phyloP scores from a whole-genome alignment of 331 rosid species.

The Dryas integrifolia region DNA sequence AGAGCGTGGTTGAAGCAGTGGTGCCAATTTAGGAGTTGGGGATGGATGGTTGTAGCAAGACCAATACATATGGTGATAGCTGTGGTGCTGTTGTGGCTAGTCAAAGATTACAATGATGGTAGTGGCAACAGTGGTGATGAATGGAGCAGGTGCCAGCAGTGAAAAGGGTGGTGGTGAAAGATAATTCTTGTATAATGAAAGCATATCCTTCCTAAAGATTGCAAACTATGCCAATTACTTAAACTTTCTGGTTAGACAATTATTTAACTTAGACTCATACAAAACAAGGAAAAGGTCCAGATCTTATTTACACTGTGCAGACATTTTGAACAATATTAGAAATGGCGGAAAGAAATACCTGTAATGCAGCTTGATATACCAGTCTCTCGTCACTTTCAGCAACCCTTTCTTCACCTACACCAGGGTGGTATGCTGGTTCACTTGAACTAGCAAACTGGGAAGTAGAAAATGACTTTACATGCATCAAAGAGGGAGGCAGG shows the following conservation, averaged over 20 bases:
- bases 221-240: neutral
- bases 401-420: conserved; percentile 62
- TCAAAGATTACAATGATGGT: no score
- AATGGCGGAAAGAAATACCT: conserved; percentile 46
- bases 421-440: conserved; percentile 56
- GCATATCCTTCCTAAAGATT: no score
- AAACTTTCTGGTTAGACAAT: neutral
- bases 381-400: conserved; percentile 73
- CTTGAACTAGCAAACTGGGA: conserved; percentile 53
- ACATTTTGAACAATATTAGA: neutral
- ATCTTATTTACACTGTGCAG: neutral
- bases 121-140: no score
- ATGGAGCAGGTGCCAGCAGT: no score
- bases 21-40: no score
- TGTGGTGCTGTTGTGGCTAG: no score
- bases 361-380: conserved; percentile 87
- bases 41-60: no score
- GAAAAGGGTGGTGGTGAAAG: no score
- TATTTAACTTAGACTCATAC: neutral
- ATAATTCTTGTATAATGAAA: no score
- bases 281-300: neutral
- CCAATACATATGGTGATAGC: no score
- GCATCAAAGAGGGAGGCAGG: conserved; percentile 59
- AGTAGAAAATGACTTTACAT: conserved; percentile 43
- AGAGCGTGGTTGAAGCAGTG: no score